Evolutionary conservation across 768 basidiomycete species (phyloP).

Genomic region (Termitomyces sp.): DNA sequence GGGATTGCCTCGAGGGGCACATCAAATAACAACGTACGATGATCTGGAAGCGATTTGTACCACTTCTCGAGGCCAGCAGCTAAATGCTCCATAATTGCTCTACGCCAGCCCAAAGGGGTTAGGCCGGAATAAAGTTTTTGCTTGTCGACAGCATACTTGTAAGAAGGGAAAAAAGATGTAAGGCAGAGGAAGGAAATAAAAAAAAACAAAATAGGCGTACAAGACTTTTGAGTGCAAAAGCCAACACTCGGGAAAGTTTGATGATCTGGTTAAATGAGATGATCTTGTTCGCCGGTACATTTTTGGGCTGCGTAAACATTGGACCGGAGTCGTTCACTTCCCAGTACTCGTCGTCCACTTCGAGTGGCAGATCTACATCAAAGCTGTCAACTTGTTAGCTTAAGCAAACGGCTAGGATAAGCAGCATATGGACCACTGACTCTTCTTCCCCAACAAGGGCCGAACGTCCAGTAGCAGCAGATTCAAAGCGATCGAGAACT

Average conservation of each 20-base stretch:
- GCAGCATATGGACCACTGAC: conserved; percentile 35
- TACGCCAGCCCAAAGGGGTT: conserved; percentile 51
- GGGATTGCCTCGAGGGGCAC: neutral
- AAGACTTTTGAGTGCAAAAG: conserved; percentile 67
- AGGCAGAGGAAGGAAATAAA: neutral
- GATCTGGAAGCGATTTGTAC: conserved; percentile 65
- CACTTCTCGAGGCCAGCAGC: conserved; percentile 72
- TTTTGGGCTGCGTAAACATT: conserved; percentile 68
- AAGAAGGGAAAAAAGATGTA: too few species aligned
- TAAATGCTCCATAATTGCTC: conserved; percentile 62
- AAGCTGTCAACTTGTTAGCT: conserved; percentile 47
- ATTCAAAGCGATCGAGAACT: conserved; percentile 56
- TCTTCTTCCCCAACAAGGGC: conserved; percentile 65
- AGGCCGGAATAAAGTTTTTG: conserved; percentile 53
- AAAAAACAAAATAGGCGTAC: conserved; percentile 35
- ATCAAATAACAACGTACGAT: conserved; percentile 43
- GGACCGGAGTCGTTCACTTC: conserved; percentile 44
- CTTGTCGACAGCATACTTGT: conserved; percentile 72
- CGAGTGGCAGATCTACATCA: conserved; percentile 77
- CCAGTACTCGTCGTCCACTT: conserved; percentile 86
- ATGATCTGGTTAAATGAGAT: conserved; percentile 64
- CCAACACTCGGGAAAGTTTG: conserved; percentile 66
- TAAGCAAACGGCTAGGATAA: conserved; percentile 3
- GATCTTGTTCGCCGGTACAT: conserved; percentile 50
- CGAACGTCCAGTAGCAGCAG: conserved; percentile 53